phyloP scores from a whole-genome alignment of 257 asterid species.

The Capsicum chinense region DNA sequence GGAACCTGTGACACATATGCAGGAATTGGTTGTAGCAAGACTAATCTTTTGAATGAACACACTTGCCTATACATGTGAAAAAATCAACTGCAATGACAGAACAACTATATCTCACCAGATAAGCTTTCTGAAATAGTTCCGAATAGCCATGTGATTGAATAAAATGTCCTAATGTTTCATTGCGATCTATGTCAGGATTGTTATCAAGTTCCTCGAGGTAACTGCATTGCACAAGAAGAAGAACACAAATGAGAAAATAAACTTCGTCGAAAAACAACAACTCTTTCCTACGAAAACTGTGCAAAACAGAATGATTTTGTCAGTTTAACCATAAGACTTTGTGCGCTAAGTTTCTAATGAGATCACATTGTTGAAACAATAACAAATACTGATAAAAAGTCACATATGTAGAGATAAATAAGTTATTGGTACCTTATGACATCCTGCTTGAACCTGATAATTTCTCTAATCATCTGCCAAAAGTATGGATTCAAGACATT shows the following conservation, averaged over 20 bases:
- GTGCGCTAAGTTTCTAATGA: too few relatives aligned
- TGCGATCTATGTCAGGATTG: slow-evolving; percentile 79
- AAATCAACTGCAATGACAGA: neutral
- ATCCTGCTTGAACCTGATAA: slow-evolving; percentile 79
- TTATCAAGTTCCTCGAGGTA: slow-evolving; percentile 78
- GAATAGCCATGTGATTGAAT: slow-evolving; percentile 77
- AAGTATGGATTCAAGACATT: slow-evolving; percentile 72
- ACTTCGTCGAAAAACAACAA: neutral
- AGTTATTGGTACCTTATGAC: slow-evolving; percentile 48
- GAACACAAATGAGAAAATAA: neutral
- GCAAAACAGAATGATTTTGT: slow-evolving; percentile 1
- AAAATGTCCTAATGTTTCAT: slow-evolving; percentile 77
- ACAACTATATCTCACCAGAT: slow-evolving; percentile 68
- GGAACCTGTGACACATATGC: slow-evolving; percentile 56
- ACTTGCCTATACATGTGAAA: neutral
- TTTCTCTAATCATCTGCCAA: slow-evolving; percentile 87
- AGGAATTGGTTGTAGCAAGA: neutral
- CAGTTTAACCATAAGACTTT: neutral
- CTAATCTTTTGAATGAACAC: neutral
- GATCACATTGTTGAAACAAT: too few relatives aligned
- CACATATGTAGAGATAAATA: neutral
- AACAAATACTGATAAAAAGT: neutral
- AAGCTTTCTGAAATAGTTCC: slow-evolving; percentile 81
- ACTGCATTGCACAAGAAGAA: slow-evolving; percentile 43
- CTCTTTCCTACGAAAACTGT: neutral